Evolutionary conservation across 2,329 filamentous ascomycete genomes (phyloP), one percentile per base, ranked within the genome.

Genomic region (Pseudogymnoascus sp.): DNA sequence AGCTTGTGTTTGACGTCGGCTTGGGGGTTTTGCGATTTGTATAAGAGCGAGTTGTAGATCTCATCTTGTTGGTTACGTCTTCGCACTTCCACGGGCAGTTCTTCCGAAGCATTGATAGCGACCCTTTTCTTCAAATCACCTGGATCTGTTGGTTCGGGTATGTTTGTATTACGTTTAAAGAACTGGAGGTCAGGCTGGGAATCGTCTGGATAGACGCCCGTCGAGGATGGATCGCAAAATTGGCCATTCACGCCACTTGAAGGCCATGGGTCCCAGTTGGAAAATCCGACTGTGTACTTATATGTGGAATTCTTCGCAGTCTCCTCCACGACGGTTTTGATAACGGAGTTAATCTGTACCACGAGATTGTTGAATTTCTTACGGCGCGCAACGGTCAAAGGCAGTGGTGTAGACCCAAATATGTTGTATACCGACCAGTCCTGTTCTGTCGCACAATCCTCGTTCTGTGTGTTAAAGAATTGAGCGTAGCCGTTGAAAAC

Each of bases 391-490:
- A 45, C 25, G 7, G 40, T 45, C 15, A 45, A 10, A 4, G 5
- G 13, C 7, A 45, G n/a, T 21, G 40, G 5, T 8, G 1, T 45
- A 9, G n/a, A 15, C 15, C 12, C 18, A 18, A 18, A 5, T 45
- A 45, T 45, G 21, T 65, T 63, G 9, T 66, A 70, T 15, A 72
- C 60, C 58, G 39, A 9, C 36, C 63, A n/a, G 15, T 63, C 58
- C 8, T 67, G 31, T 8, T 61, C 60, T 8, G 66, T 61, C 4
- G 40, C 40, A 64, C 69, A 71, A 21, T 67, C 64, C 13, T 68
- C 65, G 52, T 65, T 68, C 5, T 69, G 66, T 1, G 66, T 69
- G 63, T 73, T 70, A 68, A 74, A 74, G 67, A 71, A 74, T 5
- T 59, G 70, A 1, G 70, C 72, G 58, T 74, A 74, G 33, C 68